Conservation (phyloP, 2,329 filamentous ascomycete species). For the Kalaharituber pfeilii region DNA sequence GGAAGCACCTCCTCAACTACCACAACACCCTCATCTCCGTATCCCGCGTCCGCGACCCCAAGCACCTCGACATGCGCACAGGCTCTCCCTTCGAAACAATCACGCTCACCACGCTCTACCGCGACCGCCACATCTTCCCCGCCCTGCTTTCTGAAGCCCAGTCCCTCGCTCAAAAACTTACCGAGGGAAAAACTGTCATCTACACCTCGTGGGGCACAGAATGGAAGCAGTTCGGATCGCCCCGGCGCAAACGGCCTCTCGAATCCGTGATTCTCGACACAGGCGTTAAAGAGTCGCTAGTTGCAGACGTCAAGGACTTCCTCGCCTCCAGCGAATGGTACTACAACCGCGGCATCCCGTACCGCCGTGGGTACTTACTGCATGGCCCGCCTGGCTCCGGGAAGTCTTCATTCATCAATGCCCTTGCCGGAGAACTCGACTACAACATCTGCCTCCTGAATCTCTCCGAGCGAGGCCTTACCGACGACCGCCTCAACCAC, state of each 20-base stretch:
- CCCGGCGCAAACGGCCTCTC: constrained; percentile 70
- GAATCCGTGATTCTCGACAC: constrained; percentile 73
- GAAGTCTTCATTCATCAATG: constrained; percentile 93
- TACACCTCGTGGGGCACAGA: constrained; percentile 71
- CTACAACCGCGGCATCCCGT: constrained; percentile 83
- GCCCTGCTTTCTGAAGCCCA: constrained; percentile 80
- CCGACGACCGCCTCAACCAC: constrained; percentile 73
- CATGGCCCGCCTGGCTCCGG: constrained; percentile 82
- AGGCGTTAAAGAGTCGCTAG: constrained; percentile 65
- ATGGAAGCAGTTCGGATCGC: constrained; percentile 70
- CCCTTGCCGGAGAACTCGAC: constrained; percentile 77
- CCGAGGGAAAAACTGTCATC: constrained; percentile 84
- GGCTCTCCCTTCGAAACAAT: constrained; percentile 90
- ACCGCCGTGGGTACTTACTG: constrained; percentile 72
- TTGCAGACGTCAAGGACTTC: constrained; percentile 69
- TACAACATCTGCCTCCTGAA: constrained; percentile 89
- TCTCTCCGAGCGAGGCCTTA: constrained; percentile 73
- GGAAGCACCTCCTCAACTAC: constrained; percentile 73
- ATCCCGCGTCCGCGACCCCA: constrained; percentile 67
- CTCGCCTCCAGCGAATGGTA: constrained; percentile 70
- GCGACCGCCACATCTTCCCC: constrained; percentile 76
- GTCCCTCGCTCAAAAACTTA: constrained; percentile 54
- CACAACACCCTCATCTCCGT: constrained; percentile 75
- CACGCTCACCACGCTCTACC: constrained; percentile 78
- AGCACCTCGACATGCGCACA: constrained; percentile 57